Evolutionary conservation across 2,329 filamentous ascomycete genomes (phyloP), one percentile per base, ranked within the genome.

Genomic region (Epichloe typhina): DNA sequence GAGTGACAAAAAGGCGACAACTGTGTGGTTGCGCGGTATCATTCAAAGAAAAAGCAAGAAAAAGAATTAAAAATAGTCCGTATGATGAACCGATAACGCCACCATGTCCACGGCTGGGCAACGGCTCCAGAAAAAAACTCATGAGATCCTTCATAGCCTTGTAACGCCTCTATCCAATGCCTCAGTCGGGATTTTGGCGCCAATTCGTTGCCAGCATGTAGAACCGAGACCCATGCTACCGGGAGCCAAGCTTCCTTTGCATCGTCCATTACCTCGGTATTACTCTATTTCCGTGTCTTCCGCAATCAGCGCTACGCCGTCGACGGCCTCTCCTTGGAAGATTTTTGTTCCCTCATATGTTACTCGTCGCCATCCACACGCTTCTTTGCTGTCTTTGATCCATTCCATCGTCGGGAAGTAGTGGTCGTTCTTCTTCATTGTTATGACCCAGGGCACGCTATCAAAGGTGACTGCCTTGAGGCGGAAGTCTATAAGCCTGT

Each of bases 401-500:
- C 80, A 83, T 61, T 85, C 82, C 66, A 80, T 78, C 0, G 80
- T 84, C 0, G 82, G 82, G 67, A 85, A 86, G 66, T 98, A 98
- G 68, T 98, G 93, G 64, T 98, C 91, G 60, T 96, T 96, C 79
- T 97, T 97, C 82, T 98, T 98, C 87, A 98, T 95, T 8, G 93
- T 98, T 39, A 94, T 88, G n/a, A 98, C 89, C 89, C 93, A 98
- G 3, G 91, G 91, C 9, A 98, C 89, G 61, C 94, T 95, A 66
- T 98, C 93, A 62, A 98, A 98, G 0, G 93, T 97, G 66, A 97
- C 88, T n/a, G 93, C 88, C 66, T 91, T 90, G 49, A 98, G 76
- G 17, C 93, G 83, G 81, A 98, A 98, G 69, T 98, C 82, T 84
- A 52, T 35, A n/a, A 17, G n/a, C 38, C 11, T 23, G 50, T 59